Evolutionary conservation across 176 grass and related monocot species (phyloP).

Genomic region (Neostapfia colusana): DNA sequence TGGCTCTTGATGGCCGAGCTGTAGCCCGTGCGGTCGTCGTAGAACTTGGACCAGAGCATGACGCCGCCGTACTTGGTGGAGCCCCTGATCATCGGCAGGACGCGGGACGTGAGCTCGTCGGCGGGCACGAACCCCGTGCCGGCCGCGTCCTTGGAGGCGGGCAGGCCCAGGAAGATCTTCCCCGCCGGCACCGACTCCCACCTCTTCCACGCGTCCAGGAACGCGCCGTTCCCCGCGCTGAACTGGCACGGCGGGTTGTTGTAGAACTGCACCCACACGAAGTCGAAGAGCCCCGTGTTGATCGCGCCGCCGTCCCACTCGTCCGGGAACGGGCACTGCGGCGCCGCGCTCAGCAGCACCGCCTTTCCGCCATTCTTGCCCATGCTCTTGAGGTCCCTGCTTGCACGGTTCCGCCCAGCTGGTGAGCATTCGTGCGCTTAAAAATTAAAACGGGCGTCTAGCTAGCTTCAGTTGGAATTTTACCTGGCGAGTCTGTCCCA

Average conservation of each 20-base stretch:
- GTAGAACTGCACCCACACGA: slow-evolving; percentile 84
- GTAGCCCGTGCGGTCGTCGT: slow-evolving; percentile 55
- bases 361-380: slow-evolving; percentile 35
- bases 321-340: slow-evolving; percentile 78
- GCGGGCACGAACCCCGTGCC: slow-evolving; percentile 58
- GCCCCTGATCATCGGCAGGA: slow-evolving; percentile 57
- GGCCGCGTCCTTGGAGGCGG: slow-evolving; percentile 40
- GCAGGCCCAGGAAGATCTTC: slow-evolving; percentile 60
- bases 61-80: slow-evolving; percentile 65
- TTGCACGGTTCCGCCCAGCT: no score
- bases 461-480: not conserved
- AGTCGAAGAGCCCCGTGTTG: slow-evolving; percentile 61
- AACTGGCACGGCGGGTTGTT: slow-evolving; percentile 65
- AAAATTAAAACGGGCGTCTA: not conserved
- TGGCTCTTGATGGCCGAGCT: slow-evolving; percentile 46
- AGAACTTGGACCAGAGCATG: slow-evolving; percentile 76
- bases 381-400: slow-evolving; percentile 49
- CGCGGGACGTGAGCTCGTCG: slow-evolving; percentile 38
- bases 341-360: slow-evolving; percentile 70
- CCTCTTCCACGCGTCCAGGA: slow-evolving; percentile 60
- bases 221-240: slow-evolving; percentile 23
- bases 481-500: slow-evolving; percentile 55
- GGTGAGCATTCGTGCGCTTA: no score
- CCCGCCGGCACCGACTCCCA: slow-evolving; percentile 65
- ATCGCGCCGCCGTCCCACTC: slow-evolving; percentile 45